Evolutionary conservation across 1,284 basidiomycete species (phyloP).

Genomic region (Cutaneotrichosporon dermatis): DNA sequence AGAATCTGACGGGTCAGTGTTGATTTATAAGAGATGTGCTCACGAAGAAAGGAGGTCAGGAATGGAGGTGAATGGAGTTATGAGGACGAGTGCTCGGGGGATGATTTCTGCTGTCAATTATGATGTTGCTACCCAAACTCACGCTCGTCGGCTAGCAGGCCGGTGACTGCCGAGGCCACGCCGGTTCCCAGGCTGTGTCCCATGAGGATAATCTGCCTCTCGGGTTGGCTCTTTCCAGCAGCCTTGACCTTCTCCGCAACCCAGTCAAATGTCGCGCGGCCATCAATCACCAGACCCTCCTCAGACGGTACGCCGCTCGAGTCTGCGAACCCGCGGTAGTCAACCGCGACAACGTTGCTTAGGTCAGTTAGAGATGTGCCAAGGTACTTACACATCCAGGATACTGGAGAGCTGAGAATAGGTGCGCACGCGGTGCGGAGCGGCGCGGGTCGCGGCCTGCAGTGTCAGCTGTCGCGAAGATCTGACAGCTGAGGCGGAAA

Average conservation of each 20-base stretch:
- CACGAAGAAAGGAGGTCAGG: conserved; percentile 36
- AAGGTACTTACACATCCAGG: conserved; percentile 28
- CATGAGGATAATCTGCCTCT: conserved; percentile 40
- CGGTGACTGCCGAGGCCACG: conserved; percentile 57
- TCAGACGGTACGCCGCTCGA: conserved; percentile 74
- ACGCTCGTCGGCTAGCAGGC: conserved; percentile 37
- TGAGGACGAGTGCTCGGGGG: conserved; percentile 38
- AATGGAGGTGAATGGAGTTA: conserved; percentile 44
- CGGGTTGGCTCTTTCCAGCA: conserved; percentile 4
- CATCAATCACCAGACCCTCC: conserved; percentile 68
- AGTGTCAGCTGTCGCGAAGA: background rate
- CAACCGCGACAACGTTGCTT: conserved; percentile 73
- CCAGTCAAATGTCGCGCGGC: conserved; percentile 76
- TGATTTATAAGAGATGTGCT: background rate
- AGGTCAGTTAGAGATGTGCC: conserved; percentile 15
- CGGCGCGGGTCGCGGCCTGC: conserved; percentile 16
- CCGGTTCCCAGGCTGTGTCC: conserved; percentile 88
- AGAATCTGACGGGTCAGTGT: conserved; percentile 25
- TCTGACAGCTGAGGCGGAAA: background rate
- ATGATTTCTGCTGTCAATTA: conserved; percentile 22
- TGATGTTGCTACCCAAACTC: conserved; percentile 4
- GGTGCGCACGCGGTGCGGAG: conserved; percentile 8
- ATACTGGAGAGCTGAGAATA: conserved; percentile 3
- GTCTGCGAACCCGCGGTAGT: conserved; percentile 89
- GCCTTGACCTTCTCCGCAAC: conserved; percentile 47